phyloP scores from a whole-genome alignment of 176 grass and related monocot genomes.

The Triticum monococcum region DNA sequence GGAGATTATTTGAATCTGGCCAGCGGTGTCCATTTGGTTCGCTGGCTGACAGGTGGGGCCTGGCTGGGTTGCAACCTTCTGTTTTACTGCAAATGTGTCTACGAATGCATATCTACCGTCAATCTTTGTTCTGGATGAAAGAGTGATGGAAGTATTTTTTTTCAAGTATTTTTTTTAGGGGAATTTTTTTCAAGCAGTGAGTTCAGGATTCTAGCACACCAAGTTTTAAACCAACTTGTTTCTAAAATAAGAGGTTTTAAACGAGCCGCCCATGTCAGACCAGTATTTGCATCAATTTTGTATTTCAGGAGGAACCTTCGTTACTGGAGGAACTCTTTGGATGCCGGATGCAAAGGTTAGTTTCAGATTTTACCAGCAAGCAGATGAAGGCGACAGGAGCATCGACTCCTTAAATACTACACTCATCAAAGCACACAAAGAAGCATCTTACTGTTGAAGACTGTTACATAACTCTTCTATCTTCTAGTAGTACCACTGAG shows the following conservation, averaged over 20 bases:
- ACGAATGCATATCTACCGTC: background rate
- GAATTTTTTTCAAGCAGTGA: background rate
- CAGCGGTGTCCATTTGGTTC: background rate
- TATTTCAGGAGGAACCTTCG: background rate
- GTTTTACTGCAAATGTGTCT: background rate
- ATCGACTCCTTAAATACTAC: background rate
- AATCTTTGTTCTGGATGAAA: background rate
- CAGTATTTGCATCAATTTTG: background rate
- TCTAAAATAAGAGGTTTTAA: no score
- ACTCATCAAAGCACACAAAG: no score
- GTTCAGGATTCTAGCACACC: background rate
- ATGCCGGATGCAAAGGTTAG: background rate
- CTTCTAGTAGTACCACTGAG: background rate
- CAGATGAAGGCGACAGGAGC: background rate
- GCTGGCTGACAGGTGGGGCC: background rate
- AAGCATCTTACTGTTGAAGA: background rate
- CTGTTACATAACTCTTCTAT: background rate
- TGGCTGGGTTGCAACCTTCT: background rate
- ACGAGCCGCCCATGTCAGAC: background rate
- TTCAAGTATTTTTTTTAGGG: background rate
- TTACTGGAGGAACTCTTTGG: background rate
- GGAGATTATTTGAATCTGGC: background rate
- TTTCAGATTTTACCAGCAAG: background rate
- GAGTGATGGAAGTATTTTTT: background rate
- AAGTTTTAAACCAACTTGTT: background rate